Percentiles rank a stretch among this genome's conserved stretches.
Evolutionary conservation across 176 grass and related monocot genomes (phyloP).

Genomic region (Puccinellia tenuiflora): DNA sequence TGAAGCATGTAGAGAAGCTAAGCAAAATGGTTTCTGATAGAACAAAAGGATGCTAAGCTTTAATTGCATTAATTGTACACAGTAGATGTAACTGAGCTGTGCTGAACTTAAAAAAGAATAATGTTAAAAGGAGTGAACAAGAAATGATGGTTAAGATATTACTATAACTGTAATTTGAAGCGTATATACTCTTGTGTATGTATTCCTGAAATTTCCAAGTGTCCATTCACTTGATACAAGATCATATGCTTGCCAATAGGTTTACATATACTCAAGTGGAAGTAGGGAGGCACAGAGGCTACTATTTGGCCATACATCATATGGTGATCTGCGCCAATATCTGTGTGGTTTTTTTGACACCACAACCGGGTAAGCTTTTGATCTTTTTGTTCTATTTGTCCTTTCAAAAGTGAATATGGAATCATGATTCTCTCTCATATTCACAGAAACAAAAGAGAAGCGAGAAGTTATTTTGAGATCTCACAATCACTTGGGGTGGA

Average conservation of each 20-base stretch:
- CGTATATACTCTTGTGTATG: not conserved
- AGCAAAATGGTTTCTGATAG: too few species aligned
- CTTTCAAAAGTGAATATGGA: conserved; percentile 13
- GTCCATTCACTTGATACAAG: conserved; percentile 18
- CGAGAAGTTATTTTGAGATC: conserved; percentile 81
- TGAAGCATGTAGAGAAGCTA: too few species aligned
- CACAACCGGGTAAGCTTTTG: conserved; percentile 63
- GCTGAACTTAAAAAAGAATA: too few species aligned
- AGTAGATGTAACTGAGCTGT: too few species aligned
- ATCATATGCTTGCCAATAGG: conserved; percentile 38
- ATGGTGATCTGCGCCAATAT: conserved; percentile 70
- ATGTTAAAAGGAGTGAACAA: not conserved
- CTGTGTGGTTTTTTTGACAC: conserved; percentile 95
- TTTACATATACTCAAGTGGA: conserved; percentile 98
- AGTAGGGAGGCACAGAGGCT: conserved; percentile 93
- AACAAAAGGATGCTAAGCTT: too few species aligned
- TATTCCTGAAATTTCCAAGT: not conserved
- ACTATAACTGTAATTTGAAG: not conserved
- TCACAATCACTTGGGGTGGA: conserved; percentile 78
- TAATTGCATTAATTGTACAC: too few species aligned
- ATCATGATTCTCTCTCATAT: not conserved
- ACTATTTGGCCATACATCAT: conserved; percentile 78
- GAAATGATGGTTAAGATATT: not conserved
- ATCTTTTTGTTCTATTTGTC: conserved; percentile 21
- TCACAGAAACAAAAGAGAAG: conserved; percentile 85